phyloP scores from a whole-genome alignment of 1,139 yeast genomes.

The Geotrichum candidum region DNA sequence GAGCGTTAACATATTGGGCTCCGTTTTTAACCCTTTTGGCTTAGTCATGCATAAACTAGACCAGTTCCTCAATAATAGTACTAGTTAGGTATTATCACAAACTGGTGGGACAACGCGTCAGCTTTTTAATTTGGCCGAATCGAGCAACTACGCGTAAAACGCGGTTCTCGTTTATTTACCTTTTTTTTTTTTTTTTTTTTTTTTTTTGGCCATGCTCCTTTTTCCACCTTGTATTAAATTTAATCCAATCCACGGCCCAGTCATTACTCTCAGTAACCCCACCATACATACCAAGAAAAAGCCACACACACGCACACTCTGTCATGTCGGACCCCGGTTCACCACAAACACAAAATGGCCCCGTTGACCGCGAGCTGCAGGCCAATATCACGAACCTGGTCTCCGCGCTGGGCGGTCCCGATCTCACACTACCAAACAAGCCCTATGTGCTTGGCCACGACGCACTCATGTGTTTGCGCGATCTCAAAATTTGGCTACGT shows the following conservation, averaged over 20 bases:
- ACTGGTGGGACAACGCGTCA: background rate
- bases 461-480: conserved; percentile 83
- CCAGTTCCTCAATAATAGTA: too few species aligned
- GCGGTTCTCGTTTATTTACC: background rate
- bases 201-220: background rate
- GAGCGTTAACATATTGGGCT: too few species aligned
- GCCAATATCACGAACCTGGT: conserved; percentile 69
- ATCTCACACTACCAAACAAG: conserved; percentile 46
- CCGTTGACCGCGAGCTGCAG: conserved; percentile 35
- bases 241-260: too few species aligned
- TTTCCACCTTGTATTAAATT: background rate
- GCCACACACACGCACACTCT: background rate
- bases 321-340: background rate
- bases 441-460: conserved; percentile 84
- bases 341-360: background rate
- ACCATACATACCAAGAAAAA: background rate
- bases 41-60: too few species aligned
- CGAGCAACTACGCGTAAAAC: background rate
- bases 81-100: background rate
- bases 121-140: background rate
- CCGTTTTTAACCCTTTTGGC: too few species aligned
- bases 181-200: background rate
- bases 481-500: conserved; percentile 79
- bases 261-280: background rate
- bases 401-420: conserved; percentile 79